Base-by-base conservation (phyloP, 805 yeast species). In the Lipomyces oligophaga region DNA sequence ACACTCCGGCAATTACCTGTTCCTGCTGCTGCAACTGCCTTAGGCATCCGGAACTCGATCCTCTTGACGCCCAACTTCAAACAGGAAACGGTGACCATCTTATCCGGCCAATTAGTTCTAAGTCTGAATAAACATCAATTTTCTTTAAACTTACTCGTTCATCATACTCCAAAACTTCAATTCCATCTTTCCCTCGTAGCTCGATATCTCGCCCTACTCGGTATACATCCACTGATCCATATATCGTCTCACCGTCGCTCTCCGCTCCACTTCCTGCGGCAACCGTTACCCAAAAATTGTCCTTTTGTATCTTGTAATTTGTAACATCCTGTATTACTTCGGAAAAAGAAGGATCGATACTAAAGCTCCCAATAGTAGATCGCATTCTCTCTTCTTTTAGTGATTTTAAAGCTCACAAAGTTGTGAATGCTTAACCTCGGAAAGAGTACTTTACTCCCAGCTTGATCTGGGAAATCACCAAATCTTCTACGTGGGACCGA, bases 331-430 rank as follows among this genome's bases (percentile, higher is more conserved):
- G 38, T 13, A 76, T 62, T 5, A 71, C 75, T 1, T 72, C 77
- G 21, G 60, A 57, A 46, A 76, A 74, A 5, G 72, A 61, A 3
- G 71, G 65, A 60, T 79, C 82, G 3, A 76, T 64, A n/a, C n/a
- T n/a, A n/a, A n/a, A n/a, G n/a, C n/a, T n/a, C n/a, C n/a, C n/a
- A n/a, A n/a, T n/a, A n/a, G n/a, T n/a, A n/a, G n/a, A n/a, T n/a
- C n/a, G n/a, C n/a, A n/a, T n/a, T n/a, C n/a, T n/a, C n/a, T n/a
- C n/a, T n/a, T n/a, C n/a, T n/a, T n/a, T n/a, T n/a, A n/a, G n/a
- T n/a, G n/a, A n/a, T n/a, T n/a, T n/a, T n/a, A n/a, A n/a, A n/a
- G n/a, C n/a, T n/a, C n/a, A n/a, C n/a, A n/a, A n/a, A n/a, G n/a
- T n/a, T n/a, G n/a, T n/a, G n/a, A n/a, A n/a, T n/a, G n/a, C n/a